phyloP scores from a whole-genome alignment of 768 basidiomycete genomes.

The Calocera cornea region DNA sequence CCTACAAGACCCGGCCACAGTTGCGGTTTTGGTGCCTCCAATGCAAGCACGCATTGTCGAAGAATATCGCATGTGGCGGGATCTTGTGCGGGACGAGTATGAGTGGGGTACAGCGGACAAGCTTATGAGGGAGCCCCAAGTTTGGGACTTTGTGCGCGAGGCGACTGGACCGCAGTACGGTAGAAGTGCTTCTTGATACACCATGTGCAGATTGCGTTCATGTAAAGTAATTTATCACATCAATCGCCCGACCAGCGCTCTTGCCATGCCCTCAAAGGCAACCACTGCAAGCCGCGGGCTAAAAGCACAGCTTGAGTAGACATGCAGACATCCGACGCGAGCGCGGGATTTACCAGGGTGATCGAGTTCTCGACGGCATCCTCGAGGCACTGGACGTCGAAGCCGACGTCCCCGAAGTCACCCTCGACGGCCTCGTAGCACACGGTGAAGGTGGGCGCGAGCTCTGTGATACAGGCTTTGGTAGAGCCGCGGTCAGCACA shows the following conservation, averaged over 20 bases:
- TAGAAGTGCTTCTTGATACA: neutral
- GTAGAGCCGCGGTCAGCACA: no score
- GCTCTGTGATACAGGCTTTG: slow-evolving; percentile 1
- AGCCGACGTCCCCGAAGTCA: neutral
- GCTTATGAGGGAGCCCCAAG: neutral
- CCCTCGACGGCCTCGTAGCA: neutral
- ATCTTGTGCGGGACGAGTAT: slow-evolving; percentile 38
- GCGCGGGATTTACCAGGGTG: neutral
- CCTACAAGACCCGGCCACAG: slow-evolving; percentile 67
- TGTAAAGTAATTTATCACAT: no score
- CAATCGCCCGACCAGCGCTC: no score
- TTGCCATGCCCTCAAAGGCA: no score
- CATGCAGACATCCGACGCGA: neutral
- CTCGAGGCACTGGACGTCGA: neutral
- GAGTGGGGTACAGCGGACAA: slow-evolving; percentile 1
- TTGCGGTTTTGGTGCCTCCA: slow-evolving; percentile 62
- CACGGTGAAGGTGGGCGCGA: neutral
- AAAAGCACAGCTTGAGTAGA: no score
- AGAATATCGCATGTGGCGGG: slow-evolving; percentile 59
- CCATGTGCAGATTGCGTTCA: no score
- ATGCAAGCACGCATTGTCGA: slow-evolving; percentile 61
- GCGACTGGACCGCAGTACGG: neutral
- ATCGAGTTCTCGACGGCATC: neutral
- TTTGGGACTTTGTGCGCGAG: neutral
- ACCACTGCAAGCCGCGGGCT: neutral